Percentiles rank a stretch among this genome's conserved stretches.
Conservation (phyloP, 805 yeast species). For the Zygoascus biomembranicola region DNA sequence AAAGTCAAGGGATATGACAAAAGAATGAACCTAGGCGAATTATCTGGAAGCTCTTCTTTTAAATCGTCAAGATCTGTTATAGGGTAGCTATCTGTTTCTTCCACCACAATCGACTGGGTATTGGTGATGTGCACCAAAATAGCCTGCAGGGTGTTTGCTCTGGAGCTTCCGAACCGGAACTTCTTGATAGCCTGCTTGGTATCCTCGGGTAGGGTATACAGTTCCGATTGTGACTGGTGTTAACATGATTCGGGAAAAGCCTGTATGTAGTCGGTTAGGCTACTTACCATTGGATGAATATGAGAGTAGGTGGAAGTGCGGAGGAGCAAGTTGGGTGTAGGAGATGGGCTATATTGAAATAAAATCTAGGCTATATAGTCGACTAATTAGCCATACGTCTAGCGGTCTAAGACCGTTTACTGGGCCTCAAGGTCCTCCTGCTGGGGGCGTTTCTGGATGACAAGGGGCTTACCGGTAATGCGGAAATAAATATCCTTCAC, state of each 20-base stretch:
- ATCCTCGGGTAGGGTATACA: constrained; percentile 56
- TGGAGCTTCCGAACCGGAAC: constrained; percentile 65
- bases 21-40: constrained; percentile 65
- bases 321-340: too few species aligned
- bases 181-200: constrained; percentile 55
- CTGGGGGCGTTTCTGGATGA: constrained; percentile 65
- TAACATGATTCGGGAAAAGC: not conserved
- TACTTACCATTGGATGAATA: not conserved
- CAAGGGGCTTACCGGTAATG: constrained; percentile 86
- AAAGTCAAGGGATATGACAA: constrained; percentile 66
- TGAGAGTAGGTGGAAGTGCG: too few species aligned
- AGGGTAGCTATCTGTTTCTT: constrained; percentile 12
- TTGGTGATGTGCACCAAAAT: constrained; percentile 22
- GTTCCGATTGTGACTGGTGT: constrained; percentile 9
- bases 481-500: constrained; percentile 90
- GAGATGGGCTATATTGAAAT: too few species aligned
- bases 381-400: not conserved
- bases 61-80: constrained; percentile 47
- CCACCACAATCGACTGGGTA: constrained; percentile 9
- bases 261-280: not conserved
- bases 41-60: constrained; percentile 72
- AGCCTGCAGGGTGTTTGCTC: constrained; percentile 55
- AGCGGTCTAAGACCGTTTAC: not conserved
- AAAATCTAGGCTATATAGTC: not conserved
- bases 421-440: constrained; percentile 40